A percentile compares a stretch with the other conserved stretches of the same genome.
Conservation (phyloP, 1,284 basidiomycete species). For the Microbotryum silenes-acaulis region DNA sequence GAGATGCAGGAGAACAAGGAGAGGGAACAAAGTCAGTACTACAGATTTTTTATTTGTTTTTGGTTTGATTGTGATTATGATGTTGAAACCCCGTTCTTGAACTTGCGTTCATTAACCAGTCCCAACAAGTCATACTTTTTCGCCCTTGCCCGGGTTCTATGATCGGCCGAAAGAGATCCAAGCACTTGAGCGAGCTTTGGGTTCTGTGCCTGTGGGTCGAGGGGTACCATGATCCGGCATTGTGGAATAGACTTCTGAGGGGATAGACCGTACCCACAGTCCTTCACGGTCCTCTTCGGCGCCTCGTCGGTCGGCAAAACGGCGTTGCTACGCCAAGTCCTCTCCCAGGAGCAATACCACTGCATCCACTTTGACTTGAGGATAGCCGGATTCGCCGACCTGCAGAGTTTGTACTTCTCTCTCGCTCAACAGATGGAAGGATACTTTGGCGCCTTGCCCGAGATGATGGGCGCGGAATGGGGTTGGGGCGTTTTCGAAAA, state of each 20-base stretch:
- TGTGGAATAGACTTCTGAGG: background rate
- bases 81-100: too few species aligned
- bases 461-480: constrained; percentile 44
- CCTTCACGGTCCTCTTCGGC: constrained; percentile 70
- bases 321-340: constrained; percentile 63
- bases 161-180: constrained; percentile 57
- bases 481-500: constrained; percentile 66
- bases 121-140: constrained; percentile 63
- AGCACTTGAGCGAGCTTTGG: constrained; percentile 56
- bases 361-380: constrained; percentile 73
- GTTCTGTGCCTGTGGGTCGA: constrained; percentile 33
- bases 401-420: constrained; percentile 63
- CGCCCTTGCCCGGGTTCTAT: constrained; percentile 62
- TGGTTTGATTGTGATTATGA: background rate
- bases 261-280: constrained; percentile 46
- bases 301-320: constrained; percentile 74
- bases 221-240: background rate
- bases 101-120: constrained; percentile 10
- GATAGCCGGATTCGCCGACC: constrained; percentile 71
- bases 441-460: constrained; percentile 59
- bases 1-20: constrained; percentile 57
- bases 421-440: constrained; percentile 66
- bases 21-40: constrained; percentile 24
- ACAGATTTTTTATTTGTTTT: background rate
- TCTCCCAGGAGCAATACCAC: constrained; percentile 57